Base-by-base conservation (phyloP, 441 rosid species). In the Adansonia madagascariensis region DNA sequence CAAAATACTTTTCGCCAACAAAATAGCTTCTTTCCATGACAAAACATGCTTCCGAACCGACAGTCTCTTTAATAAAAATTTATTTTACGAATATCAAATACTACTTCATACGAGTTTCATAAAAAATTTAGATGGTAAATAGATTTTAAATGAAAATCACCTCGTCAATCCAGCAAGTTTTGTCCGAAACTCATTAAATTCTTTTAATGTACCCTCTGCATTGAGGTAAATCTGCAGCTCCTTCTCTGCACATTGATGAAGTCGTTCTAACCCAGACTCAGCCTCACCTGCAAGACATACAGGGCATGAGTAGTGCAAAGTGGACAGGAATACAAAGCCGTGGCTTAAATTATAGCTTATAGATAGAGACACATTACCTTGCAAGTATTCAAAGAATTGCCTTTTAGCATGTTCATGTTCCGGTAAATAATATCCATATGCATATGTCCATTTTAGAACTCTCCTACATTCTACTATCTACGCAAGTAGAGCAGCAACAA, bases 361-460 rank as follows among this genome's bases (percentile, higher is more conserved):
- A 63, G 63, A 64, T 2, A 31, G 62, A 6, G 41, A 61, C 69
- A 63, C 43, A 76, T 71, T 77, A 91, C 96, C 96, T 88, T 91
- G 96, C 81, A 91, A 85, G 76, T 91, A 91, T 85, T 91, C 96
- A 53, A 91, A 90, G 77, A 91, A 90, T 77, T 82, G 89, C 77
- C 90, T 88, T 84, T 85, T 91, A 74, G 89, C 96, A 75, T 85
- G 87, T 69, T 91, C 89, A 66, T 80, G 79, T 69, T 89, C 96
- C 4, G 89, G 91, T 73, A 91, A 78, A 85, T 91, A 91, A 82
- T 83, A 91, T 66, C 96, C 96, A 84, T 91, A 91, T 24, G 96
- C 91, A 84, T 91, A 91, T 17, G 96, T 91, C 96, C 96, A 91
- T 80, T 91, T 91, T 53, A 91, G 85, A 72, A 91, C 96, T 83